These are phyloP conservation scores for Dactylellina leptospora DNA, from an alignment of 2,329 filamentous ascomycete genomes.

Conservation along the genomic window DNA sequence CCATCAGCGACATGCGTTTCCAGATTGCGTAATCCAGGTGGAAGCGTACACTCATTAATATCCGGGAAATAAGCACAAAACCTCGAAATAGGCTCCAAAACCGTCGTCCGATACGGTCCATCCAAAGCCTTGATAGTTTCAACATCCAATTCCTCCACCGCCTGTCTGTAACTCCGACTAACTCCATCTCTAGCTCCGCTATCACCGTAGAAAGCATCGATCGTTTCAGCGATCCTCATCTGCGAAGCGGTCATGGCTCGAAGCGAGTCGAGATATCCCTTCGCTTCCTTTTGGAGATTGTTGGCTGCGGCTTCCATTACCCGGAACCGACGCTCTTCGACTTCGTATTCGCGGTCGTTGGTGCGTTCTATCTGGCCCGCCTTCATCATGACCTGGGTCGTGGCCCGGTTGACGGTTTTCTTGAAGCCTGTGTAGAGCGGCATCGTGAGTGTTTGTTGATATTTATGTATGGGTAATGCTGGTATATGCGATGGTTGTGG, in stretches of 20 bases:
- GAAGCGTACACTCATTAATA: slow-evolving; percentile 87
- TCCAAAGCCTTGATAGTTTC: slow-evolving; percentile 99
- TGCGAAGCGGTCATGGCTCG: slow-evolving; percentile 99
- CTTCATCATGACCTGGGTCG: slow-evolving; percentile 99
- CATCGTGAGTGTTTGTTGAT: not conserved
- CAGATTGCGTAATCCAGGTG: not conserved
- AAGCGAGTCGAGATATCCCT: slow-evolving; percentile 94
- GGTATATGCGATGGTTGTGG: not conserved
- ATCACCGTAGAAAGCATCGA: slow-evolving; percentile 98
- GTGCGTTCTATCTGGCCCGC: slow-evolving; percentile 98
- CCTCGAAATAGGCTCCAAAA: slow-evolving; percentile 91
- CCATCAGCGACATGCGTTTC: not conserved
- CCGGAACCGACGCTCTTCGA: slow-evolving; percentile 93
- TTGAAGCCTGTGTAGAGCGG: slow-evolving; percentile 72
- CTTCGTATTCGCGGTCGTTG: slow-evolving; percentile 97
- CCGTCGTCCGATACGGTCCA: slow-evolving; percentile 92
- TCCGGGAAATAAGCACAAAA: slow-evolving; percentile 99
- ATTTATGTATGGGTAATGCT: too few species aligned
- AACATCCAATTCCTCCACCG: slow-evolving; percentile 94
- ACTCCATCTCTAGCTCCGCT: slow-evolving; percentile 94
- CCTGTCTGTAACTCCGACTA: slow-evolving; percentile 96
- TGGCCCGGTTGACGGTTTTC: slow-evolving; percentile 98
- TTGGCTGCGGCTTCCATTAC: slow-evolving; percentile 96
- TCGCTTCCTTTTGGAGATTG: slow-evolving; percentile 94
- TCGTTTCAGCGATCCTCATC: slow-evolving; percentile 99